Base-by-base conservation (phyloP, 257 asterid species). In the Agastache rugosa region DNA sequence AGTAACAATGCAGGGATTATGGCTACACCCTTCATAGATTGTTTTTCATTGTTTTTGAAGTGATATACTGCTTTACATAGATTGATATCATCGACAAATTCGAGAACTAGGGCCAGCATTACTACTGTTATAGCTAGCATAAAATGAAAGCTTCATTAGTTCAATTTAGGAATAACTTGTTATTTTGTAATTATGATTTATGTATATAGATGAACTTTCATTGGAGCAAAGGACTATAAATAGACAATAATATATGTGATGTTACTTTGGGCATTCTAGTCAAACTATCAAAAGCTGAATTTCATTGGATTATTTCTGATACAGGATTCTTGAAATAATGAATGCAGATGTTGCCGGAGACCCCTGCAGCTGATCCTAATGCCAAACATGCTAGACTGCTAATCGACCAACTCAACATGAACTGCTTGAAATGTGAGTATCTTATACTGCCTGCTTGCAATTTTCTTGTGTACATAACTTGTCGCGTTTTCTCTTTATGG, bases 261-360 rank as follows among this genome's bases (percentile, higher is more conserved):
- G 31, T 29, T 29, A 29, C 31, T 29, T 29, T 3, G 20, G 39
- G 67, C 75, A 37, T 58, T 48, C 20, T 50, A 34, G n/a, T 73
- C 25, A 44, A 64, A 51, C 51, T 74, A 69, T 71, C 64, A 22
- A 22, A 42, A 25, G 76, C 12, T 39, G 53, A 61, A 27, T 50
- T 62, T 61, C 37, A 59, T 20, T 72, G n/a, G 63, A 65, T 50
- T 70, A 48, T 66, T 53, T 72, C 71, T 37, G 58, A 66, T 82
- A 79, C 79, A 94, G 99, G 83, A 97, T 94, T 83, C 96, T 87
- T 74, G 96, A 87, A 53, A 92, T 90, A 69, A 92, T 92, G 96
- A 88, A 81, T 87, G 78, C 78, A 55, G 98, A 94, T 82, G 93
- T 96, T n/a, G 91, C 79, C 25, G 78, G 79, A 58, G 99, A 92